Evolutionary conservation across 2,329 filamentous ascomycete genomes (phyloP), one percentile per base, ranked within the genome.

Genomic region (Pezicula rhizophila): DNA sequence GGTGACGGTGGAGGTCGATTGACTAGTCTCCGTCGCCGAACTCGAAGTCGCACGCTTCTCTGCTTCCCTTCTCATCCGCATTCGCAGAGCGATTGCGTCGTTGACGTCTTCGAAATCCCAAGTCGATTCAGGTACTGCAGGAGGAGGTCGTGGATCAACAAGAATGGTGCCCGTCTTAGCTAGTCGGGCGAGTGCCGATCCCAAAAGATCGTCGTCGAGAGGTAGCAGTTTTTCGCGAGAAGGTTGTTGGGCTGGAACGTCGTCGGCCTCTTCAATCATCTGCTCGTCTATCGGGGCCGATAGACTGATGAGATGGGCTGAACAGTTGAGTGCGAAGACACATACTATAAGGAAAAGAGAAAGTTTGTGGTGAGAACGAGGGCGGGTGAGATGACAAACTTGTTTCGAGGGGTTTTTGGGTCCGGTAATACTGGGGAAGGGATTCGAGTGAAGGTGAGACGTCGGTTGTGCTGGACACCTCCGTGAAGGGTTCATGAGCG

Each of bases 101-200:
- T 49, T 39, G 23, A 35, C 23, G n/a, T 43, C 38, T 20, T 31
- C 50, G 3, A 45, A 42, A 11, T 39, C 23, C 46, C 49, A 55
- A 26, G 38, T 47, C 8, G 41, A 20, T 25, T 25, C 23, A 17
- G 25, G 39, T 4, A 46, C 47, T n/a, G 34, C 45, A 10, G 58
- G 58, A 42, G 55, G 52, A 8, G 56, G 55, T 28, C 53, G 50
- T 38, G 47, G 60, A 62, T 64, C 63, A 57, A 61, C 59, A 1
- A 64, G 40, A 42, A 65, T 58, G 4, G 51, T 54, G n/a, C 62
- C 62, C 15, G 59, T 59, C 50, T 52, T 46, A 51, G 60, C 56
- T 42, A 63, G 55, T n/a, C 51, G 53, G 11, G 48, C 54, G 26
- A 62, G 47, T 41, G 60, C 48, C 42, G 56, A 63, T 57, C 52